Percentiles rank a stretch among this genome's conserved stretches.
These are phyloP conservation scores for Pseudocercospora pini-densiflorae DNA, from an alignment of 2,329 filamentous ascomycete genomes.

Conservation along the genomic window DNA sequence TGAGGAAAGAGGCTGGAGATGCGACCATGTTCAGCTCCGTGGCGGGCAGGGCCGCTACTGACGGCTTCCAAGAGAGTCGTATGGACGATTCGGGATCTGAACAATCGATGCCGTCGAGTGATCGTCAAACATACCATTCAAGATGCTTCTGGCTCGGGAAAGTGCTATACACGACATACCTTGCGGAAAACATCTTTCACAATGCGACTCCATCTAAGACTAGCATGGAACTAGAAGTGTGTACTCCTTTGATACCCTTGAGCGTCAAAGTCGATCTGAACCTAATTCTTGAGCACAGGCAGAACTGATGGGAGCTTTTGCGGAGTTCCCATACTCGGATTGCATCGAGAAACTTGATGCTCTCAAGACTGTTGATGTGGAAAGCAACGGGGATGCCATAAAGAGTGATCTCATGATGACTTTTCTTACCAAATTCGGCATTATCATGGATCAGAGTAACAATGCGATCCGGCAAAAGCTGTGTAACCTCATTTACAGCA, in stretches of 20 bases:
- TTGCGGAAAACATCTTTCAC: not conserved
- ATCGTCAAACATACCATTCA: not conserved
- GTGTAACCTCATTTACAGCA: not conserved
- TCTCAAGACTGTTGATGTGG: not conserved
- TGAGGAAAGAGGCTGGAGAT: too few relatives aligned
- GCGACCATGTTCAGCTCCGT: too few relatives aligned
- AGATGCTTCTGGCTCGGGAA: not conserved
- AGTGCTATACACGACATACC: not conserved
- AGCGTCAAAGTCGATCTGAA: too few relatives aligned
- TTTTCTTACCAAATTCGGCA: not conserved
- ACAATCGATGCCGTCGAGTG: not conserved
- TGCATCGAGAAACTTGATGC: not conserved
- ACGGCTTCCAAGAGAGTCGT: not conserved
- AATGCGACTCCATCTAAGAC: not conserved
- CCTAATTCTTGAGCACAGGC: not conserved
- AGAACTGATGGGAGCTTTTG: not conserved
- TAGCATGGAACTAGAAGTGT: not conserved
- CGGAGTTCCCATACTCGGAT: not conserved
- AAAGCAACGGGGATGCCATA: not conserved
- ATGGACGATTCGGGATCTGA: not conserved
- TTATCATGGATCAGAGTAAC: not conserved
- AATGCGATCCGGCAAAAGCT: not conserved
- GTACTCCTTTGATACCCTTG: too few relatives aligned
- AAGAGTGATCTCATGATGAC: not conserved
- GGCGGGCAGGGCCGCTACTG: not conserved